Percentiles rank a stretch among this genome's conserved stretches.
phyloP scores from a whole-genome alignment of 768 basidiomycete species.

The Leccinellum luteum region DNA sequence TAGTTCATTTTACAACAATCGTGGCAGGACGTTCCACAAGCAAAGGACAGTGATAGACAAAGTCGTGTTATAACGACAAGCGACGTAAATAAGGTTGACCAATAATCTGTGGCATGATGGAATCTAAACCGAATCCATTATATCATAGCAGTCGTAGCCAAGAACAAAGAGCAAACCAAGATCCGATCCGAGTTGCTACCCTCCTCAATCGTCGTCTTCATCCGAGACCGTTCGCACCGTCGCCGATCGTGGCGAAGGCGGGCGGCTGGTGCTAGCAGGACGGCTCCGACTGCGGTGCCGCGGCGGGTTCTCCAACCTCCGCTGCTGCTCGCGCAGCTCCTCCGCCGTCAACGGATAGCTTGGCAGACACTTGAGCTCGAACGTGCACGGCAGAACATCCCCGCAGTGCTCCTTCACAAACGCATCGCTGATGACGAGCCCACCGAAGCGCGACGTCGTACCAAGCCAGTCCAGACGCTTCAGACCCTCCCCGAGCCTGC shows the following conservation, averaged over 20 bases:
- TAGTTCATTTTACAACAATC: neutral
- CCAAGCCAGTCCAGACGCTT: slow-evolving; percentile 68
- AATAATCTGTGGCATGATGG: slow-evolving; percentile 24
- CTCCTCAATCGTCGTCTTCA: slow-evolving; percentile 17
- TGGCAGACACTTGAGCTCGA: slow-evolving; percentile 52
- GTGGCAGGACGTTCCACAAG: neutral
- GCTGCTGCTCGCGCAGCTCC: slow-evolving; percentile 50
- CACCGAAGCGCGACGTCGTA: slow-evolving; percentile 58
- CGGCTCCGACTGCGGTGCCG: slow-evolving; percentile 23
- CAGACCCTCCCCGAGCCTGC: slow-evolving; percentile 58
- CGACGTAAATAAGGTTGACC: slow-evolving; percentile 24
- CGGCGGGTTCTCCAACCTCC: slow-evolving; percentile 26
- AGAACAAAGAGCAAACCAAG: neutral
- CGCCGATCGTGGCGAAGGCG: slow-evolving; percentile 18
- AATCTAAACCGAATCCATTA: slow-evolving; percentile 2
- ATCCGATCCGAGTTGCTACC: neutral
- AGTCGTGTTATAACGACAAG: neutral
- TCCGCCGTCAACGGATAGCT: slow-evolving; percentile 47
- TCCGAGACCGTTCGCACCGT: slow-evolving; percentile 10
- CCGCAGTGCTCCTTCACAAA: slow-evolving; percentile 44
- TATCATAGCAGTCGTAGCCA: neutral
- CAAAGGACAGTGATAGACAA: neutral
- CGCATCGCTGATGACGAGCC: slow-evolving; percentile 46
- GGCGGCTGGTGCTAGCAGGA: slow-evolving; percentile 10
- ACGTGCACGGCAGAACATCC: slow-evolving; percentile 54